These are phyloP conservation scores for Hymenochaete sp. DNA, from an alignment of 1,284 basidiomycete species.

Conservation along the genomic window DNA sequence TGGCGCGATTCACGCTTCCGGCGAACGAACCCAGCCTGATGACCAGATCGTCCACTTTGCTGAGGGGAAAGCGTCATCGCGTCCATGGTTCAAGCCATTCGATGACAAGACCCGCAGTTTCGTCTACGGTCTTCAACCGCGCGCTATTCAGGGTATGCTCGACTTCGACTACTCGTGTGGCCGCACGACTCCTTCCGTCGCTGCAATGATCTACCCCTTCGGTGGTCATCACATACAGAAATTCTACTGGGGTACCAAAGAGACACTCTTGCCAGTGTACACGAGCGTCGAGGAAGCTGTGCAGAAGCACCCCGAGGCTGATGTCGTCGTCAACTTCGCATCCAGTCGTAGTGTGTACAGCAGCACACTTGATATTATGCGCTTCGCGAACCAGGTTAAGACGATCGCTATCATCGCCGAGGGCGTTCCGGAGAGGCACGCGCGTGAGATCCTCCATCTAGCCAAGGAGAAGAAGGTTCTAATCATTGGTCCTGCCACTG, in stretches of 20 bases:
- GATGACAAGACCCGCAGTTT: slow-evolving; percentile 90
- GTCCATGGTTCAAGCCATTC: slow-evolving; percentile 84
- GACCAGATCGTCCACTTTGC: slow-evolving; percentile 86
- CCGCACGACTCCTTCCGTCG: slow-evolving; percentile 86
- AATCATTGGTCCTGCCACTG: slow-evolving; percentile 97
- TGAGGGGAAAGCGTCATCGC: slow-evolving; percentile 30
- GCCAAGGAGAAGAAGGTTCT: slow-evolving; percentile 83
- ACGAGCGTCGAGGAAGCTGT: slow-evolving; percentile 89
- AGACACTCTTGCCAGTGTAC: slow-evolving; percentile 97
- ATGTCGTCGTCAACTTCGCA: slow-evolving; percentile 98
- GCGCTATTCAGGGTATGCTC: slow-evolving; percentile 99
- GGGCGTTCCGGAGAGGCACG: slow-evolving; percentile 97
- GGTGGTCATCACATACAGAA: slow-evolving; percentile 99
- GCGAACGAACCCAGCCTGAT: slow-evolving; percentile 74
- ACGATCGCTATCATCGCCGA: slow-evolving; percentile 94
- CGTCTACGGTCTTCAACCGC: slow-evolving; percentile 97
- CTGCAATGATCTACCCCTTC: slow-evolving; percentile 99
- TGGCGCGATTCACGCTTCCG: slow-evolving; percentile 73
- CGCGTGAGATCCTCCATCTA: slow-evolving; percentile 89
- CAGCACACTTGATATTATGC: slow-evolving; percentile 84
- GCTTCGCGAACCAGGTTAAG: slow-evolving; percentile 57
- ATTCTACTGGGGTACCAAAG: slow-evolving; percentile 99
- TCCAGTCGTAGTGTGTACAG: slow-evolving; percentile 92
- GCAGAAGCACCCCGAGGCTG: slow-evolving; percentile 93
- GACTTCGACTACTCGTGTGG: slow-evolving; percentile 99